Conservation (phyloP, 305 asterid species). For the Ilex paraguariensis region DNA sequence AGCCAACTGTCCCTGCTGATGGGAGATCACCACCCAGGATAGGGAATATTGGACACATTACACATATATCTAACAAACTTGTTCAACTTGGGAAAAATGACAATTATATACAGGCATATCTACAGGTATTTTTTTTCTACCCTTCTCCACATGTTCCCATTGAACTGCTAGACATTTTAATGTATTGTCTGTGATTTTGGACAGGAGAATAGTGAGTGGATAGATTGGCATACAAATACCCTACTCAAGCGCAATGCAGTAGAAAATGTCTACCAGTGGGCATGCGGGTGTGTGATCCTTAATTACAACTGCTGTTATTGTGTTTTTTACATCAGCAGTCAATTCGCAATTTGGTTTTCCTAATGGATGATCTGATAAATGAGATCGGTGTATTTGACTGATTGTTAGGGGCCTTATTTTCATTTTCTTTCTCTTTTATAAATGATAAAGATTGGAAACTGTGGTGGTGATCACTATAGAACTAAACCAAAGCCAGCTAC, state of each 20-base stretch:
- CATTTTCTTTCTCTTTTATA: too few species aligned
- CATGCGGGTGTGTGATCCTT: constrained; percentile 75
- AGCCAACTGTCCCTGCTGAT: constrained; percentile 73
- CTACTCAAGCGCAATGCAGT: constrained; percentile 75
- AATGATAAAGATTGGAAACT: too few species aligned
- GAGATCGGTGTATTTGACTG: too few species aligned
- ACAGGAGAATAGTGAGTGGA: constrained; percentile 84
- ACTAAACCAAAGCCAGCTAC: too few species aligned
- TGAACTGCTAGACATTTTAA: too few species aligned
- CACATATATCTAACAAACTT: constrained; percentile 91
- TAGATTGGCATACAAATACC: constrained; percentile 80
- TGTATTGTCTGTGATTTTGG: too few species aligned
- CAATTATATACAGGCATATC: constrained; percentile 48
- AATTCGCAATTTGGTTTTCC: background rate
- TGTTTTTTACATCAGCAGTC: too few species aligned
- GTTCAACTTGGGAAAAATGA: constrained; percentile 60
- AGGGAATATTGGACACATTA: constrained; percentile 89
- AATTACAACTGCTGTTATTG: background rate
- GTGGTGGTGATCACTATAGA: too few species aligned
- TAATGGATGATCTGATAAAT: too few species aligned
- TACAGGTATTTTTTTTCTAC: constrained; percentile 56
- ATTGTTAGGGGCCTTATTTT: too few species aligned
- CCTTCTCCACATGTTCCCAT: background rate
- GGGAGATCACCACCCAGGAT: constrained; percentile 76
- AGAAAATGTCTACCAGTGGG: constrained; percentile 90